Conservation (phyloP, 2,329 filamentous ascomycete species). For the Aquanectria penicillioides region DNA sequence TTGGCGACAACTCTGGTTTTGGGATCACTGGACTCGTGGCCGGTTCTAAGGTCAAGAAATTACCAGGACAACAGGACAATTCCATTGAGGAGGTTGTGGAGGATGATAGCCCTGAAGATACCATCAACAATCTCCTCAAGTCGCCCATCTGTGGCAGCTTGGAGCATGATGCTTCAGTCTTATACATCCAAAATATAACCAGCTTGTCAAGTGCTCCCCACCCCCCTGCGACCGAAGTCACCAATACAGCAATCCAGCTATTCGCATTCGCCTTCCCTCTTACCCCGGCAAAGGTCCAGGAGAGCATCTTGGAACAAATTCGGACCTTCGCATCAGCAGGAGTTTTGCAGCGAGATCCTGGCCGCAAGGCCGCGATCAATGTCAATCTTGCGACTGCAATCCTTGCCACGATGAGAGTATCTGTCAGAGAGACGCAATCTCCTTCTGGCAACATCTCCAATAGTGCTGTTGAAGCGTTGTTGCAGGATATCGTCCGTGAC, state of each 20-base stretch:
- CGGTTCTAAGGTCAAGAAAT: slow-evolving; percentile 76
- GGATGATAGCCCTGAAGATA: slow-evolving; percentile 69
- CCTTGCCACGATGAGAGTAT: slow-evolving; percentile 82
- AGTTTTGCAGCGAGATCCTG: slow-evolving; percentile 83
- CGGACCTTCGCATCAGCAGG: slow-evolving; percentile 87
- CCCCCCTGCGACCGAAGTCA: slow-evolving; percentile 89
- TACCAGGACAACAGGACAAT: slow-evolving; percentile 74
- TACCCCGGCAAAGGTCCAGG: slow-evolving; percentile 90
- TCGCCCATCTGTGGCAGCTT: slow-evolving; percentile 84
- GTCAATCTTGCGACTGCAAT: slow-evolving; percentile 90
- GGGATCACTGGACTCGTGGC: slow-evolving; percentile 87
- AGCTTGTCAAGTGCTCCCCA: slow-evolving; percentile 67
- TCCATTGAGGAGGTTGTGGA: slow-evolving; percentile 57
- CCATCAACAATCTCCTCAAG: slow-evolving; percentile 69
- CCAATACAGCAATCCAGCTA: slow-evolving; percentile 92
- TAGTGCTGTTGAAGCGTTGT: slow-evolving; percentile 80
- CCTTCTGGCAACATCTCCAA: slow-evolving; percentile 78
- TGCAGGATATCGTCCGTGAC: slow-evolving; percentile 77
- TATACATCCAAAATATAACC: slow-evolving; percentile 70
- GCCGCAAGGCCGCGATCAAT: slow-evolving; percentile 87
- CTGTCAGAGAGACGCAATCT: slow-evolving; percentile 81
- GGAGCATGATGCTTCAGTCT: slow-evolving; percentile 86
- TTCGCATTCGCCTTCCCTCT: slow-evolving; percentile 93
- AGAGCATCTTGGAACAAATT: slow-evolving; percentile 94
- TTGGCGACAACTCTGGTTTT: slow-evolving; percentile 93